Conservation (phyloP, 805 yeast genomes). For the Nakazawaea populi region DNA sequence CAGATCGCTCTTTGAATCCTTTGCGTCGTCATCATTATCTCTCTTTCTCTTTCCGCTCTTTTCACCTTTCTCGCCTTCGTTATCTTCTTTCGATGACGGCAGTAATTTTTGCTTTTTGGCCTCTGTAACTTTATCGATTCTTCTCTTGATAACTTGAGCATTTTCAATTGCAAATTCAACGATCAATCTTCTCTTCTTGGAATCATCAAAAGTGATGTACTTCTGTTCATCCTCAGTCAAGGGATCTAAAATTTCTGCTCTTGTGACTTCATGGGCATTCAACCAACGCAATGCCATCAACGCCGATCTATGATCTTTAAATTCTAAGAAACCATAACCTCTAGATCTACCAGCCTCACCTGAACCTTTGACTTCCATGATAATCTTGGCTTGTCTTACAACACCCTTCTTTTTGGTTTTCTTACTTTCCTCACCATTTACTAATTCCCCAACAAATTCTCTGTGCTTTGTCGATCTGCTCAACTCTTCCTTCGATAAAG, state of each 20-base stretch:
- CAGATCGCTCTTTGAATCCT: conserved; percentile 15
- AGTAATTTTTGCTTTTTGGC: conserved; percentile 29
- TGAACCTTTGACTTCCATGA: conserved; percentile 86
- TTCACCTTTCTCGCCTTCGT: conserved; percentile 1
- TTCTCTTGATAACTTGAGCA: conserved; percentile 87
- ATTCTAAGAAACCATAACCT: conserved; percentile 95
- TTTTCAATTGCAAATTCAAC: conserved; percentile 96
- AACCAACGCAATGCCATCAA: conserved; percentile 96
- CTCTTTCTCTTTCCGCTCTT: neutral
- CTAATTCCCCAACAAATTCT: conserved; percentile 27
- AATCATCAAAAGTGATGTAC: conserved; percentile 45
- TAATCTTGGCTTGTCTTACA: conserved; percentile 88
- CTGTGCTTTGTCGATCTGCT: conserved; percentile 72
- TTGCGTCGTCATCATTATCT: conserved; percentile 11
- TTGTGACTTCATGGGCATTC: conserved; percentile 82
- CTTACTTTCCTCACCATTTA: conserved; percentile 40
- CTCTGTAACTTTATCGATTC: conserved; percentile 59
- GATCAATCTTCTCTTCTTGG: conserved; percentile 67
- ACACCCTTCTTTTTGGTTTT: conserved; percentile 80
- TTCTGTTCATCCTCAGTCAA: conserved; percentile 62
- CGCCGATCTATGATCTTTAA: conserved; percentile 85
- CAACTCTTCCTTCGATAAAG: conserved; percentile 84
- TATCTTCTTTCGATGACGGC: conserved; percentile 6
- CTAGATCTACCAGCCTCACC: conserved; percentile 87
- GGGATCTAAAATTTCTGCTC: conserved; percentile 67